Evolutionary conservation across 1,284 basidiomycete species (phyloP).

Genomic region (Fomitopsis betulina): DNA sequence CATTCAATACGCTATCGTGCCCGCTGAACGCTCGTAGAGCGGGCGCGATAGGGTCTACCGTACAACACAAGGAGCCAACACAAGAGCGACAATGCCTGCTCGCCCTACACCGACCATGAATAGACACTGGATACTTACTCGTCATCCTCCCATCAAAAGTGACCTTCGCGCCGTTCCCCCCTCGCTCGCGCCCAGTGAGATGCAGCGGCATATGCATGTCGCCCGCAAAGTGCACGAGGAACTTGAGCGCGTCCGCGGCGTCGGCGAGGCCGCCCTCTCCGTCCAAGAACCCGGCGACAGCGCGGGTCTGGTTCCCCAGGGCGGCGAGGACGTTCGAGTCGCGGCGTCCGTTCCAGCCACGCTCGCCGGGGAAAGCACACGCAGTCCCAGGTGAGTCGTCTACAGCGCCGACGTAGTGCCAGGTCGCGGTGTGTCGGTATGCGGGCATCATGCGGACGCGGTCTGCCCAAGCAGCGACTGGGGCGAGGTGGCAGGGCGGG

Average conservation of each 20-base stretch:
- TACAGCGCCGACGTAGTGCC: constrained; percentile 74
- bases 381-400: constrained; percentile 74
- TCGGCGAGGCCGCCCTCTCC: constrained; percentile 13
- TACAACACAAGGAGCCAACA: not conserved
- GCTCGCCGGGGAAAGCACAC: constrained; percentile 74
- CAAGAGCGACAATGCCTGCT: not conserved
- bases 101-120: not conserved
- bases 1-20: not conserved
- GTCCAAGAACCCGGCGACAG: constrained; percentile 46
- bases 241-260: constrained; percentile 75
- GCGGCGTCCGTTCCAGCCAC: constrained; percentile 71
- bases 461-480: constrained; percentile 88
- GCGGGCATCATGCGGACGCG: constrained; percentile 38
- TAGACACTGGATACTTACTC: constrained; percentile 39
- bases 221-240: constrained; percentile 87
- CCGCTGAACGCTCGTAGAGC: not conserved
- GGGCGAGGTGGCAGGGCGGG: constrained; percentile 68
- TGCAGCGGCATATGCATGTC: constrained; percentile 93
- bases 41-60: not conserved
- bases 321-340: constrained; percentile 72
- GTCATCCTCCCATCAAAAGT: constrained; percentile 64
- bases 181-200: constrained; percentile 78
- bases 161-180: constrained; percentile 79
- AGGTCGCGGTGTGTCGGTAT: constrained; percentile 58
- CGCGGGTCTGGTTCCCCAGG: constrained; percentile 67